Conservation (phyloP, 2,329 filamentous ascomycete genomes). For the Ophiostoma tasmaniense region DNA sequence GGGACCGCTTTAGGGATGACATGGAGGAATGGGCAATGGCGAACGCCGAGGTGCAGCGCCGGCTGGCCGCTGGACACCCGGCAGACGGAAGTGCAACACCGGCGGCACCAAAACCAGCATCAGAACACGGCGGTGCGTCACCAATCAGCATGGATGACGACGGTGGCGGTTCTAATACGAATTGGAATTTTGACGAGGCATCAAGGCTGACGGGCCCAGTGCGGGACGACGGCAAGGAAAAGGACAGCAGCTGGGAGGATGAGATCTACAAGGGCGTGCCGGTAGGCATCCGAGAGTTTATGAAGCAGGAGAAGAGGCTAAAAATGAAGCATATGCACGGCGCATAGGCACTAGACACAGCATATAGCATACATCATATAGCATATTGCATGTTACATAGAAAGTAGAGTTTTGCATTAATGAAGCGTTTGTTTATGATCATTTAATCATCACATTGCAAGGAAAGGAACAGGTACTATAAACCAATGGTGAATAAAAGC, state of each 20-base stretch:
- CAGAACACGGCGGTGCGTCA: background rate
- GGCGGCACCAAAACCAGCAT: conserved; percentile 2
- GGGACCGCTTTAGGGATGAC: conserved; percentile 86
- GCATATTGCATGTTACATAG: too few species aligned
- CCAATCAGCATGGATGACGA: conserved; percentile 65
- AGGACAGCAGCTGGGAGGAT: conserved; percentile 42
- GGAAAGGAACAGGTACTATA: background rate
- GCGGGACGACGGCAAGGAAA: conserved; percentile 20
- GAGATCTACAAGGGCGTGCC: conserved; percentile 74
- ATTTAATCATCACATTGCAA: background rate
- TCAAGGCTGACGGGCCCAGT: background rate
- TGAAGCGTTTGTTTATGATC: background rate
- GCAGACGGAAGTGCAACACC: conserved; percentile 15
- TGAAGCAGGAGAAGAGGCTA: conserved; percentile 89
- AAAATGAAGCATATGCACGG: conserved; percentile 63
- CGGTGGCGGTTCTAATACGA: conserved; percentile 63
- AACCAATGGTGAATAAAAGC: background rate
- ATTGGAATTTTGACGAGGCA: conserved; percentile 42
- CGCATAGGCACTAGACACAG: conserved; percentile 27
- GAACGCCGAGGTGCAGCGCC: conserved; percentile 52
- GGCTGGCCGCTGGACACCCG: conserved; percentile 29
- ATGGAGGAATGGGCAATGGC: conserved; percentile 77
- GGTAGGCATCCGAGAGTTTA: conserved; percentile 90
- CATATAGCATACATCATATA: background rate
- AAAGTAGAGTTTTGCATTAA: background rate